phyloP scores from a whole-genome alignment of 2,329 filamentous ascomycete genomes.

The Trematosphaeria pertusa region DNA sequence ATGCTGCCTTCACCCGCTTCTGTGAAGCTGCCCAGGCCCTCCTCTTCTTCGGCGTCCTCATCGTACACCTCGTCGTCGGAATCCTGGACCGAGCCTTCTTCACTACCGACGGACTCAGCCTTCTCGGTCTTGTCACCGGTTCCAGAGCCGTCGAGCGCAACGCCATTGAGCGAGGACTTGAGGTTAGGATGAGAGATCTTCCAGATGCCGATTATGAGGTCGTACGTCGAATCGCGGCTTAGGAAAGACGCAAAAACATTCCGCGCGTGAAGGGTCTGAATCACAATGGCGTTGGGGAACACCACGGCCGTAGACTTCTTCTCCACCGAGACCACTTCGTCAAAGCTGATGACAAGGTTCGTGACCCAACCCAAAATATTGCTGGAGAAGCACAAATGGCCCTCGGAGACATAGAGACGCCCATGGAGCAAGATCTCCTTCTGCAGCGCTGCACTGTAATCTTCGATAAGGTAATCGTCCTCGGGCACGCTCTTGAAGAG shows the following conservation, averaged over 20 bases:
- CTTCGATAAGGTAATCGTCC: conserved; percentile 97
- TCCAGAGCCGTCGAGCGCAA: conserved; percentile 75
- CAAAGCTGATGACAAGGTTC: conserved; percentile 96
- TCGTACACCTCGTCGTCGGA: conserved; percentile 81
- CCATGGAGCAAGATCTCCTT: conserved; percentile 95
- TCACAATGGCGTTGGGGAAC: conserved; percentile 97
- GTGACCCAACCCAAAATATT: conserved; percentile 99
- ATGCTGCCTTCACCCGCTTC: conserved; percentile 63
- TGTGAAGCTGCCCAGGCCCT: conserved; percentile 68
- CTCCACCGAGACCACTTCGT: conserved; percentile 95
- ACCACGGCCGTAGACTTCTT: conserved; percentile 95
- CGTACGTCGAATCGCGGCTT: conserved; percentile 93
- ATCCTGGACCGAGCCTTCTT: conserved; percentile 62
- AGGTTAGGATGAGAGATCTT: conserved; percentile 93
- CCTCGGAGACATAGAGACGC: conserved; percentile 93
- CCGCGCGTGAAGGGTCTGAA: conserved; percentile 92
- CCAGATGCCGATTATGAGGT: conserved; percentile 97
- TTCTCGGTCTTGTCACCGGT: conserved; percentile 92
- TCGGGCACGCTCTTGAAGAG: conserved; percentile 97
- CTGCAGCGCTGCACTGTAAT: conserved; percentile 96
- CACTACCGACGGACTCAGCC: conserved; percentile 65
- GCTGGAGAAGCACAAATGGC: conserved; percentile 97
- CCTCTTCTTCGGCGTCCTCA: conserved; percentile 79
- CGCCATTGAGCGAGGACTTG: conserved; percentile 89
- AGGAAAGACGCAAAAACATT: conserved; percentile 96